Evolutionary conservation across 23 red algal species (phyloP), one percentile per base, ranked within the genome.

Genomic region (Gracilariopsis chorda): DNA sequence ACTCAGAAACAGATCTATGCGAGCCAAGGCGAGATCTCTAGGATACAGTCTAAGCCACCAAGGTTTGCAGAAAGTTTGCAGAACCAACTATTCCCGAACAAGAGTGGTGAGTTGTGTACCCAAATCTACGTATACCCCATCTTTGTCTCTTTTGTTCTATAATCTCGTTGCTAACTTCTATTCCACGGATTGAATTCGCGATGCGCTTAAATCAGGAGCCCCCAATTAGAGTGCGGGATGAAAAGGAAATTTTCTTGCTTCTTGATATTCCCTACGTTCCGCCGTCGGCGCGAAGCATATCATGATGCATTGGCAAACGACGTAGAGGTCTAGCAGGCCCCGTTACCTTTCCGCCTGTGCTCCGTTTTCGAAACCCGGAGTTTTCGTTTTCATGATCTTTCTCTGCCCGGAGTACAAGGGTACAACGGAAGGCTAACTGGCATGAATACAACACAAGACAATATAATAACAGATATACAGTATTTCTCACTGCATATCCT

Each of bases 41-140:
- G 88, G 88, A 24, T 91, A 82, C 59, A 82, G 75, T 32, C n/a
- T 91, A 8, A 82, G 59, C 37, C 88, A 91, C 60, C 49, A 46
- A 62, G 88, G 75, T 20, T 71, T 91, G 62, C 61, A 91, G 49
- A 46, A 29, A 41, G 88, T 82, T 36, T 62, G 34, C 27, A 46
- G 76, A 28, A 65, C 29, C 9, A 91, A 71, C 45, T 37, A 71
- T 69, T 39, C 29, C 14, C 77, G 48, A 52, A 82, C 75, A 16
- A 42, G 51, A 76, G 35, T 89, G 47, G 85, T 89, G 78, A 42
- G 85, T 89, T 43, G 30, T 2, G 7, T 23, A 58, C 30, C 29
- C 21, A 4, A 29, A 4, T 58, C 1, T 1, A 55, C 49, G 49
- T 14, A 14, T 16, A 16, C 49, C 49, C 49, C n/a, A 55, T n/a